Percentiles rank a stretch among this genome's conserved stretches.
These are phyloP conservation scores for Pichia sp. DNA, from an alignment of 1,139 yeast species.

Conservation along the genomic window DNA sequence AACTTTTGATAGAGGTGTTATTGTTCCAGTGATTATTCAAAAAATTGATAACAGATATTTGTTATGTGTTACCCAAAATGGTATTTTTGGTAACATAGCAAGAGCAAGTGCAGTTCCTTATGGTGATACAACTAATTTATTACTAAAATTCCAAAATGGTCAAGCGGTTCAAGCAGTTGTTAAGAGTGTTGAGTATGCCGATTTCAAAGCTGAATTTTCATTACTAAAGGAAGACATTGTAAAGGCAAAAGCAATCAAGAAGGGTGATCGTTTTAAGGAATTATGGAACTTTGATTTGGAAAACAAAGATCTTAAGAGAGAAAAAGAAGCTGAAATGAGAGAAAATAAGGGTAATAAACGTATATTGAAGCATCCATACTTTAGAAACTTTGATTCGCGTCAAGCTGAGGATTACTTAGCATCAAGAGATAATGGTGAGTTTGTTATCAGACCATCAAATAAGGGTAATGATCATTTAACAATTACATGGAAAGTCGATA, in stretches of 20 bases:
- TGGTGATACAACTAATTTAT: slow-evolving; percentile 33
- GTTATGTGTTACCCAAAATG: slow-evolving; percentile 65
- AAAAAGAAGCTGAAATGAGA: slow-evolving; percentile 34
- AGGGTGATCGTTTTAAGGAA: slow-evolving; percentile 49
- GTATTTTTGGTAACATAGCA: slow-evolving; percentile 63
- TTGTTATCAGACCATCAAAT: slow-evolving; percentile 92
- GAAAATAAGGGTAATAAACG: slow-evolving; percentile 47
- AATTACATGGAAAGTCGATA: slow-evolving; percentile 94
- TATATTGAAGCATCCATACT: slow-evolving; percentile 86
- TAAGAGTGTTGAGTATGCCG: slow-evolving; percentile 59
- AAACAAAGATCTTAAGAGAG: slow-evolving; percentile 48
- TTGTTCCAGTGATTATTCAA: slow-evolving; percentile 70
- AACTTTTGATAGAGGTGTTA: slow-evolving; percentile 60
- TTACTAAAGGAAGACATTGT: slow-evolving; percentile 59
- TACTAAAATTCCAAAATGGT: slow-evolving; percentile 48
- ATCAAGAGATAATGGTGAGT: slow-evolving; percentile 82
- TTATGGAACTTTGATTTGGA: slow-evolving; percentile 87
- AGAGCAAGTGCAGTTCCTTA: slow-evolving; percentile 54
- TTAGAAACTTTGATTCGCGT: slow-evolving; percentile 70
- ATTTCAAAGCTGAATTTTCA: slow-evolving; percentile 69
- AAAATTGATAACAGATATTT: slow-evolving; percentile 47
- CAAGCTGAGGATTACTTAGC: slow-evolving; percentile 95
- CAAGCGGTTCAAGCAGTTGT: slow-evolving; percentile 86
- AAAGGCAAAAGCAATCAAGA: slow-evolving; percentile 44
- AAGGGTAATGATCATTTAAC: slow-evolving; percentile 84